Evolutionary conservation across 1,139 yeast species (phyloP).

Genomic region (Petasospora rhodanensis): DNA sequence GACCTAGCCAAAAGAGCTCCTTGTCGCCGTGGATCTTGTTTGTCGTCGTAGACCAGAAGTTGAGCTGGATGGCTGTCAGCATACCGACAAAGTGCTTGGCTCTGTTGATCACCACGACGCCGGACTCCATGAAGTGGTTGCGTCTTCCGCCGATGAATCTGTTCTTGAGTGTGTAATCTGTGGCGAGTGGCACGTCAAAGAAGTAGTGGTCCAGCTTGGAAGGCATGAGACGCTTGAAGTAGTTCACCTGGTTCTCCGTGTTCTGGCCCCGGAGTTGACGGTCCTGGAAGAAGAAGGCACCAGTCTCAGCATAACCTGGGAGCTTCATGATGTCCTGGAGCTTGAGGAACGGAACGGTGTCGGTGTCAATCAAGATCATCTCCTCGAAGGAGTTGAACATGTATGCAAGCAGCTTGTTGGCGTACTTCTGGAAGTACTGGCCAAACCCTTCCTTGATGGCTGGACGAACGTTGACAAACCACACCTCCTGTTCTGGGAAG

Average conservation of each 20-base stretch:
- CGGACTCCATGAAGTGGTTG: slow-evolving; percentile 54
- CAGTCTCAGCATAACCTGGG: slow-evolving; percentile 28
- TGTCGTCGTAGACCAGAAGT: slow-evolving; percentile 23
- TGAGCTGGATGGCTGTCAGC: slow-evolving; percentile 39
- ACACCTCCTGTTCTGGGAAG: slow-evolving; percentile 45
- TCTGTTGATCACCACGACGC: slow-evolving; percentile 45
- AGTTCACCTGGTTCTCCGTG: slow-evolving; percentile 27
- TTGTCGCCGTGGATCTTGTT: slow-evolving; percentile 48
- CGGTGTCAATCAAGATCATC: slow-evolving; percentile 47
- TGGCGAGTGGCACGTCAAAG: slow-evolving; percentile 36
- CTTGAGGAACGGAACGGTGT: slow-evolving; percentile 44
- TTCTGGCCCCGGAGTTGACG: slow-evolving; percentile 30
- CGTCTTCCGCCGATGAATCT: slow-evolving; percentile 40
- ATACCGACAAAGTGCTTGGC: slow-evolving; percentile 39
- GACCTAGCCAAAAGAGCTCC: slow-evolving; percentile 53
- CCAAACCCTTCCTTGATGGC: slow-evolving; percentile 27
- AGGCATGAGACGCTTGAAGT: slow-evolving; percentile 41
- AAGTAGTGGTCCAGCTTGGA: slow-evolving; percentile 26
- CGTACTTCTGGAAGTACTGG: slow-evolving; percentile 36
- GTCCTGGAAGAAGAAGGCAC: slow-evolving; percentile 35
- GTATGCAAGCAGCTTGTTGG: slow-evolving; percentile 45
- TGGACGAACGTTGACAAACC: slow-evolving; percentile 40
- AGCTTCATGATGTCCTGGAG: slow-evolving; percentile 26
- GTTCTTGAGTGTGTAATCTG: slow-evolving; percentile 37
- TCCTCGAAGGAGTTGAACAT: slow-evolving; percentile 47